Evolutionary conservation across 768 basidiomycete species (phyloP), one percentile per base, ranked within the genome.

Genomic region (Rhizopogon rudus): DNA sequence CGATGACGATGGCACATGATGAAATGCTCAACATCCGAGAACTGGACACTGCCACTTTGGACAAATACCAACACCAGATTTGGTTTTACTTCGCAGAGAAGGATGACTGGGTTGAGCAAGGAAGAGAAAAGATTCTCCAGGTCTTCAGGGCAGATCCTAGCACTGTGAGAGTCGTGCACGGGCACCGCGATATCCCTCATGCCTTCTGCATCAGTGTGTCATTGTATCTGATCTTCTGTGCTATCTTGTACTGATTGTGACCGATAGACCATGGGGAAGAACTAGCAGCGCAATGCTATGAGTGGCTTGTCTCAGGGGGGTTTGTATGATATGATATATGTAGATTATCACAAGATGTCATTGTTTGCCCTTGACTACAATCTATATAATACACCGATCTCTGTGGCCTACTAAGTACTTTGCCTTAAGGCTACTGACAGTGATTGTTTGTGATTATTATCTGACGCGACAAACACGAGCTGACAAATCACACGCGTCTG

Each of bases 131-230:
- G 6, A 69, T 88, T 14, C 58, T 85, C 37, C 63, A 59, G 3
- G 67, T 64, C 4, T 68, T 85, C 52, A 67, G 73, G 20, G 68
- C 71, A 4, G 67, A 74, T 31, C 53, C 53, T 43, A 66, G 56
- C 22, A 65, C 65, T 42, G 63, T 59, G 33, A 75, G 65, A 57
- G 69, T 82, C 31, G 75, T 77, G 25, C 75, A 78, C 60, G 81
- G 74, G 3, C 67, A 67, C 5, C 63, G 71, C 6, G 76, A 74
- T 33, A 75, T 88, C 39, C 86, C 84, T 3, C 89, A 91, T 65
- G 82, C 84, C 14, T 91, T 90, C 65, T 88, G 84, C 64, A 81
- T 91, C 49, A 81, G 86, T 88, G 59, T 63, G 84, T 74, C 25
- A 39, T 16, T 14, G 5, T 39, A 40, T 33, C 4, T 46, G 25